A percentile compares a stretch with the other conserved stretches of the same genome.
phyloP scores from a whole-genome alignment of 768 basidiomycete species.

The Kwoniella europaea region DNA sequence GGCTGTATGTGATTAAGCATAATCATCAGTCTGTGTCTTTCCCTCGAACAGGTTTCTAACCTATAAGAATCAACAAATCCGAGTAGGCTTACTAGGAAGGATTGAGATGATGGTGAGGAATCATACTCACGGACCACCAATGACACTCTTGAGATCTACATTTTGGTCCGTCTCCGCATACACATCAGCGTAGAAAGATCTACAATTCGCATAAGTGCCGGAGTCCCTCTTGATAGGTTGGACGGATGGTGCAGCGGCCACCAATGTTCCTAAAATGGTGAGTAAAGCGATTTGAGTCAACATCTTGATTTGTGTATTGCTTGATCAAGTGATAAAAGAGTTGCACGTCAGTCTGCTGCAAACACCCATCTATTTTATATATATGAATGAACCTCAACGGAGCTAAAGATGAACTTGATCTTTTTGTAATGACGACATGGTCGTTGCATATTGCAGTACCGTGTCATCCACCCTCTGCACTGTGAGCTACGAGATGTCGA shows the following conservation, averaged over 20 bases:
- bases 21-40: not conserved
- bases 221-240: conserved; percentile 10
- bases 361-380: not conserved
- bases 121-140: conserved; percentile 39
- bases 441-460: not conserved
- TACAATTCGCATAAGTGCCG: conserved; percentile 26
- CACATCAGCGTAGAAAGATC: conserved; percentile 37
- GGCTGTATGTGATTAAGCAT: conserved; percentile 11
- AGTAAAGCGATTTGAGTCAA: conserved; percentile 8
- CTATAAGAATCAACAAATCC: not conserved
- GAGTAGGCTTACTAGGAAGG: not conserved
- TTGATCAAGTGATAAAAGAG: not conserved
- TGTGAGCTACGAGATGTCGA: not conserved
- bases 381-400: not conserved
- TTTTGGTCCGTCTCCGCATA: conserved; percentile 32
- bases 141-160: conserved; percentile 31
- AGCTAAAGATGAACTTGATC: not conserved
- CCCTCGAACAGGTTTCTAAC: too few species aligned
- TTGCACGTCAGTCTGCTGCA: not conserved
- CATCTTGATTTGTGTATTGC: not conserved
- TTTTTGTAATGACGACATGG: not conserved
- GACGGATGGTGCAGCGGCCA: conserved; percentile 9
- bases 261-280: conserved; percentile 8
- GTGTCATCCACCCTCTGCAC: not conserved
- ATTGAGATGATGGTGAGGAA: not conserved